Conservation (phyloP, 169 alveolate genomes). For the Babesia bovis region DNA sequence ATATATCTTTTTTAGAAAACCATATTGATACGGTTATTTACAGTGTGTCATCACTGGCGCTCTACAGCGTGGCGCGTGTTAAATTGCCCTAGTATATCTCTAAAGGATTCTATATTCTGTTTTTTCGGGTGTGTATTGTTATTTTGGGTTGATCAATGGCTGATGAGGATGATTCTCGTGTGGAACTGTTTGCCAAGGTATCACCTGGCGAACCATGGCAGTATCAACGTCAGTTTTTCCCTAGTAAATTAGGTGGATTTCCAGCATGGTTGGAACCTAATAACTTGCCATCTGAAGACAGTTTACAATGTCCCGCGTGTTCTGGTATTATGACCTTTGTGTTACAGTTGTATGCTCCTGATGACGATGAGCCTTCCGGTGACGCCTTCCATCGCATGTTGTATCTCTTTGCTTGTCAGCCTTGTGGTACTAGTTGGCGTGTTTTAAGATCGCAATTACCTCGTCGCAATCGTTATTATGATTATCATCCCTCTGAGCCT, state of each 20-base stretch:
- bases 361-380: slow-evolving; percentile 50
- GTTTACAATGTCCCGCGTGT: slow-evolving; percentile 64
- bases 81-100: neutral
- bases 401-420: slow-evolving; percentile 70
- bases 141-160: slow-evolving; percentile 9
- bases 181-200: slow-evolving; percentile 54
- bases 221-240: slow-evolving; percentile 68
- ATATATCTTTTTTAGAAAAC: neutral
- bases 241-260: slow-evolving; percentile 76
- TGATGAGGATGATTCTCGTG: slow-evolving; percentile 2
- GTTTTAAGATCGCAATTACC: slow-evolving; percentile 79
- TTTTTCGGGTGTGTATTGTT: neutral
- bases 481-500: slow-evolving; percentile 45
- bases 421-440: slow-evolving; percentile 72
- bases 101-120: neutral
- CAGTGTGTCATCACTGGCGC: neutral
- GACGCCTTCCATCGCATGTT: slow-evolving; percentile 74
- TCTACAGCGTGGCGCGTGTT: neutral
- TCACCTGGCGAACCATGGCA: slow-evolving; percentile 57
- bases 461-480: slow-evolving; percentile 67
- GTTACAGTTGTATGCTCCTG: slow-evolving; percentile 77
- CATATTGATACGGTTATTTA: no score
- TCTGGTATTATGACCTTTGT: slow-evolving; percentile 68
- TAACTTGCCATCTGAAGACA: slow-evolving; percentile 60
- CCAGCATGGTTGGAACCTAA: slow-evolving; percentile 81